Conservation (phyloP, 495 filamentous ascomycete genomes). For the Melanomma pulvis-pyrius region DNA sequence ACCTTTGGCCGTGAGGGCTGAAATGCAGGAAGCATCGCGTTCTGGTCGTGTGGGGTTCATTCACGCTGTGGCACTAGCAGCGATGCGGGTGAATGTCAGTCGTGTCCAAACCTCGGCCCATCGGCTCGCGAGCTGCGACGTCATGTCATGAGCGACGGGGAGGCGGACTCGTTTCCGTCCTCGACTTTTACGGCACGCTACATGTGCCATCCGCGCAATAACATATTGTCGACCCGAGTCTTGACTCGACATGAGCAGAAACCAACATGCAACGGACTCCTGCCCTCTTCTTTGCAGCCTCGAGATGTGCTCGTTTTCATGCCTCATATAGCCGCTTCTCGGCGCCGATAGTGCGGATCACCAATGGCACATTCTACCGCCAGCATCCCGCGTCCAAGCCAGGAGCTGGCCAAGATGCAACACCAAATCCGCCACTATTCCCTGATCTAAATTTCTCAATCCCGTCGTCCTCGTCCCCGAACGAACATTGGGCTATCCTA, state of each 20-base stretch:
- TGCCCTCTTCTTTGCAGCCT: slow-evolving; percentile 26
- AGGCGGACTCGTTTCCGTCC: slow-evolving; percentile 16
- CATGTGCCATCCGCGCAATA: slow-evolving; percentile 1
- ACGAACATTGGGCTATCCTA: slow-evolving; percentile 73
- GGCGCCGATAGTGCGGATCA: slow-evolving; percentile 69
- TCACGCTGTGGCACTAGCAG: not conserved
- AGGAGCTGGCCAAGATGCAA: slow-evolving; percentile 33
- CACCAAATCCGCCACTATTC: slow-evolving; percentile 66
- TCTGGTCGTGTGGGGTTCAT: slow-evolving; percentile 19
- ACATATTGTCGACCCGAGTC: not conserved
- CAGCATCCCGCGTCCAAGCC: slow-evolving; percentile 63
- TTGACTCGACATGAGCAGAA: not conserved
- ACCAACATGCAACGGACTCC: slow-evolving; percentile 40
- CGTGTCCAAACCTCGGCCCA: slow-evolving; percentile 17
- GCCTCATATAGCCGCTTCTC: not conserved
- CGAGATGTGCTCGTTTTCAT: slow-evolving; percentile 9
- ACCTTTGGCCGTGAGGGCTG: slow-evolving; percentile 45
- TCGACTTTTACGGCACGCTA: slow-evolving; percentile 10
- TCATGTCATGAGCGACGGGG: slow-evolving; percentile 7
- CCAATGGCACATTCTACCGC: slow-evolving; percentile 79
- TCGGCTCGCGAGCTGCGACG: slow-evolving; percentile 14
- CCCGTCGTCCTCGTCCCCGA: slow-evolving; percentile 51
- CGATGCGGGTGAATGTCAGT: not conserved
- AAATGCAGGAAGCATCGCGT: slow-evolving; percentile 41
- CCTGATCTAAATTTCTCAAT: slow-evolving; percentile 66